phyloP scores from a whole-genome alignment of 2,329 filamentous ascomycete species.

The Pseudogymnoascus sp. region DNA sequence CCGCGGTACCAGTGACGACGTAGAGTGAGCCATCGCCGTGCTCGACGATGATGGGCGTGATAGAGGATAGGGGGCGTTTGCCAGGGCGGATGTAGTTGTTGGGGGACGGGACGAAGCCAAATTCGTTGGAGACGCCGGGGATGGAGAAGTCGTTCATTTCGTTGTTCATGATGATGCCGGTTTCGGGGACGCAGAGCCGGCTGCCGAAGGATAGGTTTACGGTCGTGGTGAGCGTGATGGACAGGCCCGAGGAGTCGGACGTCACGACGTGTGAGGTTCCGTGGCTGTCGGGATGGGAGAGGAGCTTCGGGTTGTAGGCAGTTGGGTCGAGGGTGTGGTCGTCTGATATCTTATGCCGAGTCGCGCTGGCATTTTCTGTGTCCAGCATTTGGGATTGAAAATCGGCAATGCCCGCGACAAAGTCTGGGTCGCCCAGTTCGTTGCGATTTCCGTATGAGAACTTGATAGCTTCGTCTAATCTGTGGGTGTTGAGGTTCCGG shows the following conservation, averaged over 20 bases:
- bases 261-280: conserved; percentile 69
- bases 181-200: conserved; percentile 67
- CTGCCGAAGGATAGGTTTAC: conserved; percentile 82
- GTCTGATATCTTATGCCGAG: conserved; percentile 64
- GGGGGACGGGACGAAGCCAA: conserved; percentile 72
- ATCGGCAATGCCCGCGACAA: conserved; percentile 51
- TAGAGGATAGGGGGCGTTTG: conserved; percentile 78
- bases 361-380: conserved; percentile 46
- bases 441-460: conserved; percentile 77
- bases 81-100: conserved; percentile 73
- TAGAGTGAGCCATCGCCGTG: conserved; percentile 55
- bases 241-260: conserved; percentile 64
- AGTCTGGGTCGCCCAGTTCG: conserved; percentile 76
- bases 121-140: conserved; percentile 67
- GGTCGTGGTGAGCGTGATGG: conserved; percentile 76
- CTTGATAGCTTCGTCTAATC: conserved; percentile 78
- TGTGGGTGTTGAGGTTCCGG: conserved; percentile 65
- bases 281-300: conserved; percentile 60
- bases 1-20: conserved; percentile 65
- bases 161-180: conserved; percentile 43
- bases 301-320: conserved; percentile 61
- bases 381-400: conserved; percentile 64
- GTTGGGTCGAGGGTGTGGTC: conserved; percentile 60
- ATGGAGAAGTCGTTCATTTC: conserved; percentile 80
- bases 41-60: conserved; percentile 71